Evolutionary conservation across 306 rosid genomes (phyloP).

Genomic region (Sicyos edulis): DNA sequence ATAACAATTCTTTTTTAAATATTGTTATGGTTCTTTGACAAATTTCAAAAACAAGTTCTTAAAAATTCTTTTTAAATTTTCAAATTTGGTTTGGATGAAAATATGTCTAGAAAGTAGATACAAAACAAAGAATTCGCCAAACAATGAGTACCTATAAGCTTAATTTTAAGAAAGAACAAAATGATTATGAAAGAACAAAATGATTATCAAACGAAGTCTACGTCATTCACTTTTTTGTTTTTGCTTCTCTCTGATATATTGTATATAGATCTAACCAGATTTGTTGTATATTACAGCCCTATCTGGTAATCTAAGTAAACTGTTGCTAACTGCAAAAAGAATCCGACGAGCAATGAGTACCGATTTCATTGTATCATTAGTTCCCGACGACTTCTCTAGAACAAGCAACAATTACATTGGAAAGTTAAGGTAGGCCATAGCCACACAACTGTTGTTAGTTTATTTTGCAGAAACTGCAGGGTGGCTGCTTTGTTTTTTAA

Average conservation of each 20-base stretch:
- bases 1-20: not conserved
- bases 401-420: constrained; percentile 57
- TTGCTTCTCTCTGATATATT: not conserved
- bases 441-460: not conserved
- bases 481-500: constrained; percentile 8
- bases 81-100: not conserved
- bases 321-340: constrained; percentile 72
- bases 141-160: constrained; percentile 32
- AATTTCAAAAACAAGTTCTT: not conserved
- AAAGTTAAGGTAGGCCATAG: constrained; percentile 58
- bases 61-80: no score
- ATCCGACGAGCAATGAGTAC: constrained; percentile 68
- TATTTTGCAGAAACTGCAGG: constrained; percentile 6
- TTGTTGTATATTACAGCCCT: constrained; percentile 44
- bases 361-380: constrained; percentile 64
- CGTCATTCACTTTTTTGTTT: not conserved
- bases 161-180: no score
- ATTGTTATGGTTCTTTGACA: not conserved
- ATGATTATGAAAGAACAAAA: no score
- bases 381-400: constrained; percentile 66
- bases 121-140: constrained; percentile 44
- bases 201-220: not conserved
- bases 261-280: not conserved
- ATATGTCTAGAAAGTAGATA: no score
- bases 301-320: constrained; percentile 69